phyloP scores from a whole-genome alignment of 108 stramenopile species.

The Schizochytrium sp. region DNA sequence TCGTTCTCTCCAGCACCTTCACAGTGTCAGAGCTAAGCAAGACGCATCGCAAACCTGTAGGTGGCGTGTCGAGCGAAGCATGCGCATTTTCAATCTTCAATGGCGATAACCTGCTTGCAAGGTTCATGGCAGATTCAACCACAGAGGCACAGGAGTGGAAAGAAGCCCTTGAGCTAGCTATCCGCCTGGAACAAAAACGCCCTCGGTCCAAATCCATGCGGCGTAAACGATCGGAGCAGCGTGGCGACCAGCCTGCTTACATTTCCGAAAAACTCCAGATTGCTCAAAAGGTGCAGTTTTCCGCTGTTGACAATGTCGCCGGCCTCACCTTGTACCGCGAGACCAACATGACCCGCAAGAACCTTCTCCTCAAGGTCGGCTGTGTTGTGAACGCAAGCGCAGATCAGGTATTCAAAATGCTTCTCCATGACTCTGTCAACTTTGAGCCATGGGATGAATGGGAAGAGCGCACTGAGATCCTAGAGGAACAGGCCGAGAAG shows the following conservation, averaged over 20 bases:
- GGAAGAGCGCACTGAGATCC: conserved; percentile 41
- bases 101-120: conserved; percentile 42
- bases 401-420: conserved; percentile 3
- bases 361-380: background rate
- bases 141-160: conserved; percentile 46
- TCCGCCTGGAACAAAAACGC: conserved; percentile 32
- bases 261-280: conserved; percentile 46
- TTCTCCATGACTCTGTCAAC: conserved; percentile 18
- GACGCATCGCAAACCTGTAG: background rate
- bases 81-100: conserved; percentile 59
- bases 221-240: conserved; percentile 27
- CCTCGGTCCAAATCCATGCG: conserved; percentile 51
- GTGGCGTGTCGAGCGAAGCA: background rate
- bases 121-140: conserved; percentile 29
- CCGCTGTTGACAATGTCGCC: conserved; percentile 45
- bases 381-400: conserved; percentile 33
- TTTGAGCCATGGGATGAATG: conserved; percentile 54
- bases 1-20: conserved; percentile 2
- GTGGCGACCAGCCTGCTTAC: conserved; percentile 61
- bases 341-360: conserved; percentile 33
- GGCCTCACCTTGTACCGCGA: conserved; percentile 47
- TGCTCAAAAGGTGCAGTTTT: conserved; percentile 32
- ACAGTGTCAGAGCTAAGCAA: conserved; percentile 43
- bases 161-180: background rate
- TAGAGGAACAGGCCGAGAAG: conserved; percentile 53